Evolutionary conservation across 768 basidiomycete genomes (phyloP).

Genomic region (Peribolospora kevripleyi): DNA sequence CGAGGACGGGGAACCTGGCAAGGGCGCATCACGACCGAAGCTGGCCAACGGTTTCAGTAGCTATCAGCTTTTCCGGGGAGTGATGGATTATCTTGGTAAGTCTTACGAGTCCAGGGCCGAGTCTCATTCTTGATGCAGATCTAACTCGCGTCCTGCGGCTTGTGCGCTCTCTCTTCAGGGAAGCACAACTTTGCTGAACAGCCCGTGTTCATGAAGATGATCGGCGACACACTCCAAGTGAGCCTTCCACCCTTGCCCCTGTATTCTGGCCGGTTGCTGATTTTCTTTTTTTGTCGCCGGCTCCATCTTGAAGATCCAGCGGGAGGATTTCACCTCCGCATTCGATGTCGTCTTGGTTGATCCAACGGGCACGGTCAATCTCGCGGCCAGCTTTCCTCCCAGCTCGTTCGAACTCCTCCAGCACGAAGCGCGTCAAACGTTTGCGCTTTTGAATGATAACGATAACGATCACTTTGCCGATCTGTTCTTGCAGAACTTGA

Average conservation of each 20-base stretch:
- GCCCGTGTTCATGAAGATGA: conserved; percentile 35
- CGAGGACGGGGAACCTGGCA: conserved; percentile 36
- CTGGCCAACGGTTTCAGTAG: conserved; percentile 63
- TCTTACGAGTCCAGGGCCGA: neutral
- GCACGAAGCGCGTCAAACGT: conserved; percentile 48
- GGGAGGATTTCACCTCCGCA: neutral
- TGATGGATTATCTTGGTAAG: conserved; percentile 59
- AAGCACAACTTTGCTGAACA: conserved; percentile 40
- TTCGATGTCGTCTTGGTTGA: conserved; percentile 45
- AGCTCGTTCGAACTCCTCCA: conserved; percentile 55
- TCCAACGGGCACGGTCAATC: conserved; percentile 46
- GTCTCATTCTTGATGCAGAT: no score
- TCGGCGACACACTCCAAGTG: conserved; percentile 31
- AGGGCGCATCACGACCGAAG: conserved; percentile 26
- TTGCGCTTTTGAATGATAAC: conserved; percentile 32
- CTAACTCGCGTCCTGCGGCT: neutral
- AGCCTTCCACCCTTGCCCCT: conserved; percentile 6
- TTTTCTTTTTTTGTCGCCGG: no score
- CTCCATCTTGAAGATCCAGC: neutral
- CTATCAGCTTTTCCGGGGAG: conserved; percentile 70
- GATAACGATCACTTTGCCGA: conserved; percentile 39
- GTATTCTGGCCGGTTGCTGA: no score
- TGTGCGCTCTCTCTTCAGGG: conserved; percentile 24
- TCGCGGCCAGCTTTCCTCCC: conserved; percentile 47
- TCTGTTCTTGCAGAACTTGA: conserved; percentile 48